These are phyloP conservation scores for Stentor coeruleus DNA, from an alignment of 73 alveolate species.

Conservation along the genomic window DNA sequence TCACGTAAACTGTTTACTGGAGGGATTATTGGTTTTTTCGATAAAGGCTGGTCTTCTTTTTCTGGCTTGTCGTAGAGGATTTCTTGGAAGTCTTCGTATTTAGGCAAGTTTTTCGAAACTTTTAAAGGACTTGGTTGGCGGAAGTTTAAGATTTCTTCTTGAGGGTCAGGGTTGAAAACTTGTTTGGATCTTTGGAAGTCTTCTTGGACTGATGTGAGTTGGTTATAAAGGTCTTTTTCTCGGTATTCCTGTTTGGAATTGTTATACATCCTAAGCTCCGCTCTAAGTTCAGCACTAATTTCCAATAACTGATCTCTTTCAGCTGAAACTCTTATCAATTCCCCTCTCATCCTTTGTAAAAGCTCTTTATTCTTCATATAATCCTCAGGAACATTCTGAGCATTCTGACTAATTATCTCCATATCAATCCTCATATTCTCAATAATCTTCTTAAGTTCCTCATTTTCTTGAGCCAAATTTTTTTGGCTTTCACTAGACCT, in stretches of 20 bases:
- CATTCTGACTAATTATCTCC: not conserved
- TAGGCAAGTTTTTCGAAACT: not conserved
- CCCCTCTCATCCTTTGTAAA: not conserved
- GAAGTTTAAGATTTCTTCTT: not conserved
- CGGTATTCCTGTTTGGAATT: no score
- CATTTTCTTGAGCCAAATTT: not conserved
- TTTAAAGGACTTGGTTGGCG: not conserved
- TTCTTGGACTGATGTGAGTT: no score
- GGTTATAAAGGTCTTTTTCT: no score
- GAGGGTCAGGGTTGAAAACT: not conserved
- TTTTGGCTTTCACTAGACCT: not conserved
- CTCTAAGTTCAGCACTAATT: constrained; percentile 20
- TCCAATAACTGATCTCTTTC: constrained; percentile 20
- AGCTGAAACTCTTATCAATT: not conserved
- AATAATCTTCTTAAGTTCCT: constrained; percentile 3
- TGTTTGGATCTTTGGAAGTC: not conserved
- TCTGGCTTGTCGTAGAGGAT: not conserved
- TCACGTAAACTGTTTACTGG: not conserved
- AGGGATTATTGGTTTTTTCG: not conserved
- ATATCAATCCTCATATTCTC: not conserved
- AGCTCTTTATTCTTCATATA: not conserved
- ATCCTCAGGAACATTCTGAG: not conserved
- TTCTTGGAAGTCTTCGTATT: not conserved
- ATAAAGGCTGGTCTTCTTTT: not conserved
- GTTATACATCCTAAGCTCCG: constrained; percentile 5